Conservation (phyloP, 2,329 filamentous ascomycete species). For the Apiospora phragmitis region DNA sequence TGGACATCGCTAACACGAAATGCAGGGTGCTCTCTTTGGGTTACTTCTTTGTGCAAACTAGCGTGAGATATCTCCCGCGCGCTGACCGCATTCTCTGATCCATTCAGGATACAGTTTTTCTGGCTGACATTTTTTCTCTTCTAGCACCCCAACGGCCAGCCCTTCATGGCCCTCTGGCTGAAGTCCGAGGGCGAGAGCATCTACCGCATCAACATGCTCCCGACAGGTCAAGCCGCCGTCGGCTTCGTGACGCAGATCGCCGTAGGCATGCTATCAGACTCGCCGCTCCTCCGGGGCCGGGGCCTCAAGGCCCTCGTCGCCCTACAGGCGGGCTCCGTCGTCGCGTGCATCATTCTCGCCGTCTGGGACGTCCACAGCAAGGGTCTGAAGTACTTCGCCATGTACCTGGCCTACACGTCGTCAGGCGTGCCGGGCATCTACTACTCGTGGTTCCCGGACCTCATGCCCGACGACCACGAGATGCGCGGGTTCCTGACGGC, state of each 20-base stretch:
- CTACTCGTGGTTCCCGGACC: constrained; percentile 25
- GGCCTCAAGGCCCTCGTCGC: constrained; percentile 18
- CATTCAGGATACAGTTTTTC: constrained; percentile 8
- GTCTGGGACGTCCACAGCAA: constrained; percentile 9
- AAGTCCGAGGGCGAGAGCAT: constrained; percentile 16
- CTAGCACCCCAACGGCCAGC: constrained; percentile 12
- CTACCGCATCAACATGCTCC: constrained; percentile 17
- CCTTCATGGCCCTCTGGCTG: constrained; percentile 21
- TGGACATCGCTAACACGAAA: background rate
- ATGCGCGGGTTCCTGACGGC: constrained; percentile 25
- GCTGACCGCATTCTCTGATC: background rate
- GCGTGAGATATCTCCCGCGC: background rate
- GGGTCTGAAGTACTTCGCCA: constrained; percentile 14
- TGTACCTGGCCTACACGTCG: constrained; percentile 17
- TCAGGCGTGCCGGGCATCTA: constrained; percentile 20
- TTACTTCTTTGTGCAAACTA: background rate
- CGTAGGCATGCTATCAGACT: constrained; percentile 20
- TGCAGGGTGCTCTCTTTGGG: background rate
- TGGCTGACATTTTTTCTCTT: constrained; percentile 7
- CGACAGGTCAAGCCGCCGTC: constrained; percentile 15
- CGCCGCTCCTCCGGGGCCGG: constrained; percentile 15
- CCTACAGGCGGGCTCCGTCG: constrained; percentile 19
- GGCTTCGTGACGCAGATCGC: constrained; percentile 17
- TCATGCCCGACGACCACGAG: constrained; percentile 26
- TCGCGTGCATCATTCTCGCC: constrained; percentile 12